phyloP scores from a whole-genome alignment of 192 early-diverging fungal genomes.

The Backusella psychrophila region DNA sequence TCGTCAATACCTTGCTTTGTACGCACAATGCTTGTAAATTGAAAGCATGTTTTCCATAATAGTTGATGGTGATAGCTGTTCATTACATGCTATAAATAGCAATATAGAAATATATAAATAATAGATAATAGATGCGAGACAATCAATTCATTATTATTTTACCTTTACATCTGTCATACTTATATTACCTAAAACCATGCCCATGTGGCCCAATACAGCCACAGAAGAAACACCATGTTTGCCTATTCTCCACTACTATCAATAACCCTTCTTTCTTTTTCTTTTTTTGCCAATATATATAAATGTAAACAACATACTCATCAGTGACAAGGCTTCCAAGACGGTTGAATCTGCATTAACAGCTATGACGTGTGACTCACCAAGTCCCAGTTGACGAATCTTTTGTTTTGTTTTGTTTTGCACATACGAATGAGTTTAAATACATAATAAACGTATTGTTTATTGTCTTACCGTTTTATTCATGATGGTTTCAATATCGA shows the following conservation, averaged over 20 bases:
- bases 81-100: conserved; percentile 27
- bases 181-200: conserved; percentile 60
- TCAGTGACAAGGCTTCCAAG: conserved; percentile 61
- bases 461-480: conserved; percentile 42
- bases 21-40: conserved; percentile 59
- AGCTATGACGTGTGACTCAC: conserved; percentile 49
- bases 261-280: not conserved
- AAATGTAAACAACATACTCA: conserved; percentile 39
- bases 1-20: conserved; percentile 64
- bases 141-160: not conserved
- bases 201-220: conserved; percentile 55
- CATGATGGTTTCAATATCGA: conserved; percentile 41
- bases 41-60: conserved; percentile 55
- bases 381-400: conserved; percentile 57
- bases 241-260: conserved; percentile 23
- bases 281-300: not conserved
- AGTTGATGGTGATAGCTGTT: conserved; percentile 44
- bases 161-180: conserved; percentile 72
- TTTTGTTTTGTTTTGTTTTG: too few relatives aligned
- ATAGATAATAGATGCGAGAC: not conserved
- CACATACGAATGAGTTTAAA: not conserved
- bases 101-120: conserved; percentile 3
- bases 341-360: conserved; percentile 55
- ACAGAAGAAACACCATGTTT: conserved; percentile 60
- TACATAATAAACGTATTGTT: not conserved